Base-by-base conservation (phyloP, 2,329 filamentous ascomycete genomes). In the Didymosphaeria variabile region DNA sequence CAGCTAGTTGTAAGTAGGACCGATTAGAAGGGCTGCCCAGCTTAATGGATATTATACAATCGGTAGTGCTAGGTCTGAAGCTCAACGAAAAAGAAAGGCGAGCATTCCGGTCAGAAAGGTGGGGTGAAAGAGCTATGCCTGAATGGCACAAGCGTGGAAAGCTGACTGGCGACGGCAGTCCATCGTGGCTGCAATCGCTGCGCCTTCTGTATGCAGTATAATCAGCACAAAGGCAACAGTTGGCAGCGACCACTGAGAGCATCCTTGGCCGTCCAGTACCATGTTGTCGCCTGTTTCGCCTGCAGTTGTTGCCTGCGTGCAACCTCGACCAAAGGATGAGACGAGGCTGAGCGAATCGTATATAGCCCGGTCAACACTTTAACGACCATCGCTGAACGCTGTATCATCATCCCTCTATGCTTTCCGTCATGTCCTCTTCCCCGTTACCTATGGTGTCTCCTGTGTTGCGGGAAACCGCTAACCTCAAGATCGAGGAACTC, bases 401-500 rank as follows among this genome's bases (percentile, higher is more conserved):
- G 26, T 29, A 29, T 29, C 26, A 6, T n/a, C n/a, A 29, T 29
- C 26, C 4, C 23, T 49, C 23, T 21, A n/a, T 47, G 6, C 19
- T 40, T 26, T 29, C 49, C 57, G 58, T 45, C 19, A 68, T 67
- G 64, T 29, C 26, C 4, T 44, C 57, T 19, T 46, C 45, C 42
- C 10, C 49, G 31, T 64, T 55, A 5, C 51, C 71, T 15, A 52
- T 61, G 19, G 57, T 73, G 38, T 58, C 66, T 5, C 62, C 69
- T 3, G 59, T 67, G n/a, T 60, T 75, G 21, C 65, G 59, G 38
- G 64, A 69, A 52, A 64, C 66, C 9, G 64, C 65, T 17, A 63
- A 74, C 36, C 65, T 72, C 59, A 88, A 88, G 68, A 83, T 88
- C 61, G 77, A 77, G n/a, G 85, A 88, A 66, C 80, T 88, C 8